phyloP scores from a whole-genome alignment of 2,329 filamentous ascomycete genomes.

The Fusarium caatingaense region DNA sequence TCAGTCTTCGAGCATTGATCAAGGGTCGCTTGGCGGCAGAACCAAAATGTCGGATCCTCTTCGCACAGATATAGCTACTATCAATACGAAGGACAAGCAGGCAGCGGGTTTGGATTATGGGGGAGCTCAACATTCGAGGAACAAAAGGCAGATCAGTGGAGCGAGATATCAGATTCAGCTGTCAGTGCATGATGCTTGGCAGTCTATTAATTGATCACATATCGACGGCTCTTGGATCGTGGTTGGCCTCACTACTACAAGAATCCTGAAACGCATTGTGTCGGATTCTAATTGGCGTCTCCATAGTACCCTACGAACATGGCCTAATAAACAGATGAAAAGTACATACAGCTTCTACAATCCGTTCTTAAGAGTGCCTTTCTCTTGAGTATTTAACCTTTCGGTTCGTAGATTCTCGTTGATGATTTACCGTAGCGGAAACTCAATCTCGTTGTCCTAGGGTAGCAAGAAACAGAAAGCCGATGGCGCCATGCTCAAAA shows the following conservation, averaged over 20 bases:
- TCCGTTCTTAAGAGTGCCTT: not conserved
- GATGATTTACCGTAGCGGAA: not conserved
- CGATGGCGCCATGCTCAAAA: slow-evolving; percentile 14
- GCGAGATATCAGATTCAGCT: not conserved
- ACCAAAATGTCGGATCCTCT: not conserved
- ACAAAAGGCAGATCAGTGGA: slow-evolving; percentile 13
- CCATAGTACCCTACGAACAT: not conserved
- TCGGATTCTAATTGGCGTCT: slow-evolving; percentile 5
- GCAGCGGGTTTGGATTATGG: not conserved
- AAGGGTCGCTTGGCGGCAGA: slow-evolving; percentile 13
- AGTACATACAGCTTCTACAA: not conserved
- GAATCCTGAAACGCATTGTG: slow-evolving; percentile 3
- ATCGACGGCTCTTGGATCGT: not conserved
- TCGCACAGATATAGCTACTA: not conserved
- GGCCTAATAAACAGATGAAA: not conserved
- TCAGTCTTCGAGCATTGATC: slow-evolving; percentile 5
- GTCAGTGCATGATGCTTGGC: not conserved
- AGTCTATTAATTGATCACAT: not conserved
- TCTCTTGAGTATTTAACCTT: not conserved
- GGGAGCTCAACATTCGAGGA: not conserved
- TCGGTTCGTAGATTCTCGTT: not conserved
- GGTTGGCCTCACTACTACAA: not conserved
- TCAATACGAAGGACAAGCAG: not conserved
- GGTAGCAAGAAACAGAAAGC: not conserved
- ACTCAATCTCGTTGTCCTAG: not conserved